Conservation (phyloP, 2,329 filamentous ascomycete genomes). For the Alternaria gaisen region DNA sequence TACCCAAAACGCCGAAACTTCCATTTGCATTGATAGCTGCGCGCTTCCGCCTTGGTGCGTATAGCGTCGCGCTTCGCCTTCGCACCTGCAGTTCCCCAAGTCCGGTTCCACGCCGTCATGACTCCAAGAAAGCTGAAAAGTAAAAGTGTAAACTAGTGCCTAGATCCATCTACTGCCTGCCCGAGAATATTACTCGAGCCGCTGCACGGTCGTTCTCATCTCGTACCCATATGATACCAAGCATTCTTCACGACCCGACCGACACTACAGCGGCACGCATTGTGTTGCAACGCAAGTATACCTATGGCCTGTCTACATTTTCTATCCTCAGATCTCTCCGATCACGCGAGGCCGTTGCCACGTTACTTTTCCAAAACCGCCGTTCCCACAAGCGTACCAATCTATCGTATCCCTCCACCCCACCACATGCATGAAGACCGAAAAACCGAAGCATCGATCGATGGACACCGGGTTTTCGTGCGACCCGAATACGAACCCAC, state of each 20-base stretch:
- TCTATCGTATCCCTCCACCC: background rate
- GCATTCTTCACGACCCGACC: background rate
- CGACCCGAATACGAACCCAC: background rate
- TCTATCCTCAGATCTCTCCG: background rate
- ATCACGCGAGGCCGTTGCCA: background rate
- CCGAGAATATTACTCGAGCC: background rate
- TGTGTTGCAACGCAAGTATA: background rate
- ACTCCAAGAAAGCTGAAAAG: background rate
- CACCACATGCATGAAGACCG: background rate
- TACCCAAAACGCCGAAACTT: background rate
- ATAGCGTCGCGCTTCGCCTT: background rate
- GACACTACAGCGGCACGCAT: background rate
- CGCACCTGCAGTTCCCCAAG: background rate
- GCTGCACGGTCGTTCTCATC: background rate
- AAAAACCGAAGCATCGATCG: background rate
- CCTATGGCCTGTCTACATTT: background rate
- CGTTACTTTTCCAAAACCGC: slow-evolving; percentile 2
- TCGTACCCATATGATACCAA: background rate
- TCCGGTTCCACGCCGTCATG: background rate
- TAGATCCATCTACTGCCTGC: background rate
- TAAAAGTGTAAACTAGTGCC: slow-evolving; percentile 3
- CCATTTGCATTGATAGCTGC: background rate
- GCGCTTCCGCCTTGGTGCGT: background rate
- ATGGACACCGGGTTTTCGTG: background rate
- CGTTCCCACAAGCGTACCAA: background rate